Conservation (phyloP, 208 protist genomes). For the Trypanosoma boissoni region DNA sequence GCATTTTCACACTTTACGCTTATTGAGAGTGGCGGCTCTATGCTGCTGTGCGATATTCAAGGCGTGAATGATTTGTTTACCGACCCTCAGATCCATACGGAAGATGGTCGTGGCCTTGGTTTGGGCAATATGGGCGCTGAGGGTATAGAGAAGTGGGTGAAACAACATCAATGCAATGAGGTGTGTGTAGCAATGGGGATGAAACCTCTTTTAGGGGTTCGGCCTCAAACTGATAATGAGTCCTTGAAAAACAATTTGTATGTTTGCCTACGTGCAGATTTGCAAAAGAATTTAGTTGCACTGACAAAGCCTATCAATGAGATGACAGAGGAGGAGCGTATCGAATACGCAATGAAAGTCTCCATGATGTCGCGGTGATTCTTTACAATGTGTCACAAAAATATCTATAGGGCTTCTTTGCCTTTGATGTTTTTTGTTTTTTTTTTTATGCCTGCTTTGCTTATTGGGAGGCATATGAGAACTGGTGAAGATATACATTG, state of each 20-base stretch:
- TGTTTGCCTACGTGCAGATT: slow-evolving; percentile 42
- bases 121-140: slow-evolving; percentile 83
- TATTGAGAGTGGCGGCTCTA: slow-evolving; percentile 54
- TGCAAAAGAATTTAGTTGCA: slow-evolving; percentile 54
- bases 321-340: slow-evolving; percentile 70
- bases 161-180: slow-evolving; percentile 67
- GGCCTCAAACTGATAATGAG: not conserved
- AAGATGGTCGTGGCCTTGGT: slow-evolving; percentile 73
- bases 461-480: no score
- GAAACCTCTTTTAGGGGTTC: slow-evolving; percentile 33
- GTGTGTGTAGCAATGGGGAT: slow-evolving; percentile 65
- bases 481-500: no score
- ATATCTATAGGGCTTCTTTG: no score
- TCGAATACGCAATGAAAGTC: slow-evolving; percentile 62
- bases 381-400: no score
- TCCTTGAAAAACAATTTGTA: slow-evolving; percentile 41
- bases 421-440: no score
- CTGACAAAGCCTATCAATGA: slow-evolving; percentile 66
- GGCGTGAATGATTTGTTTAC: slow-evolving; percentile 81
- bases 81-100: slow-evolving; percentile 84
- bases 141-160: slow-evolving; percentile 79
- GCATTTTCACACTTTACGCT: slow-evolving; percentile 87
- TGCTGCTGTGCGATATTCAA: slow-evolving; percentile 83
- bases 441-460: no score
- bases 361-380: slow-evolving; percentile 46